phyloP scores from a whole-genome alignment of 305 asterid genomes.

The Fraxinus latifolia region DNA sequence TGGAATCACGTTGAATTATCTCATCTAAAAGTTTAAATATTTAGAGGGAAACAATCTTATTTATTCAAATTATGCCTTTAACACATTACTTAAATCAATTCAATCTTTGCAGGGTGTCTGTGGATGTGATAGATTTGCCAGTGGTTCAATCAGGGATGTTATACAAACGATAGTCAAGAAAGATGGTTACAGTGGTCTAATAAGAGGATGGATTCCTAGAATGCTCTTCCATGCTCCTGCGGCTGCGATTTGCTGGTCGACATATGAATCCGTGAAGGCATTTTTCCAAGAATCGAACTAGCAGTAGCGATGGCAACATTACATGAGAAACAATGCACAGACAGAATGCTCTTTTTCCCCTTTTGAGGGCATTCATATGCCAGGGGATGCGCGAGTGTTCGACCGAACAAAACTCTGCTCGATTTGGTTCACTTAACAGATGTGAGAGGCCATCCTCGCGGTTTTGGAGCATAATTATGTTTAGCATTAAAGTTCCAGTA shows the following conservation, averaged over 20 bases:
- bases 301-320: background rate
- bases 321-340: background rate
- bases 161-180: slow-evolving; percentile 18
- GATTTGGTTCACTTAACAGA: background rate
- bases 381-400: background rate
- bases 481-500: background rate
- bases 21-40: background rate
- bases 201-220: slow-evolving; percentile 32
- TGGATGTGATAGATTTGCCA: slow-evolving; percentile 32
- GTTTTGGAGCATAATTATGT: background rate
- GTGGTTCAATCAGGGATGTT: slow-evolving; percentile 29
- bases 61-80: background rate
- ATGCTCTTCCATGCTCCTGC: slow-evolving; percentile 37
- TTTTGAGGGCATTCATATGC: background rate
- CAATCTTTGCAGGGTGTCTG: slow-evolving; percentile 21
- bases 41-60: background rate
- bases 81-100: background rate
- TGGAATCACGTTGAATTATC: background rate
- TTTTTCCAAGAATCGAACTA: slow-evolving; percentile 23
- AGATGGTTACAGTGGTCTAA: slow-evolving; percentile 29
- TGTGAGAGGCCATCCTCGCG: background rate
- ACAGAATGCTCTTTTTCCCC: background rate
- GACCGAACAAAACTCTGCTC: background rate
- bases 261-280: slow-evolving; percentile 30
- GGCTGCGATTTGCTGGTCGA: slow-evolving; percentile 37